A percentile compares a stretch with the other conserved stretches of the same genome.
Evolutionary conservation across 1,284 basidiomycete genomes (phyloP).

Genomic region (Agaricales sp.): DNA sequence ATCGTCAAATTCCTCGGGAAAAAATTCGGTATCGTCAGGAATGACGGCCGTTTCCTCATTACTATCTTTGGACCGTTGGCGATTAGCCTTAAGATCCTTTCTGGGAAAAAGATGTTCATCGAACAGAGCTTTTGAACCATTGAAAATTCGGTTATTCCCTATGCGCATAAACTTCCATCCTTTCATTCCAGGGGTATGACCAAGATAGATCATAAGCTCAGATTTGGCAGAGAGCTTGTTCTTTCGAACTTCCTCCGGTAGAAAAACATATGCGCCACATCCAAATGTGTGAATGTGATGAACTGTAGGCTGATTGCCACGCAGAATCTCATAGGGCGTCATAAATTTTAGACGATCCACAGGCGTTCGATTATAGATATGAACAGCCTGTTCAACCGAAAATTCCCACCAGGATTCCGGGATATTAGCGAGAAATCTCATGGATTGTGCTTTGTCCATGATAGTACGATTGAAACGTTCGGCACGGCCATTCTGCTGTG

Average conservation of each 20-base stretch:
- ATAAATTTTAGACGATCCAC: constrained; percentile 1
- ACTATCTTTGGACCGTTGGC: constrained; percentile 1
- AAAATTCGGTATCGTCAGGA: neutral
- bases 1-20: neutral
- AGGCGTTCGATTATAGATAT: constrained; percentile 18
- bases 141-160: constrained; percentile 9
- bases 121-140: constrained; percentile 13
- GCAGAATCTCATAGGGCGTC: constrained; percentile 8
- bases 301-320: constrained; percentile 12
- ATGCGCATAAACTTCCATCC: constrained; percentile 14
- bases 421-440: constrained; percentile 13
- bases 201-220: constrained; percentile 13
- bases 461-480: constrained; percentile 9
- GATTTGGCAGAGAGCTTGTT: constrained; percentile 12
- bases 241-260: constrained; percentile 6
- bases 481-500: constrained; percentile 11
- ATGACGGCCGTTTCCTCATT: constrained; percentile 6
- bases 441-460: constrained; percentile 12
- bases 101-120: constrained; percentile 14
- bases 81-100: constrained; percentile 2
- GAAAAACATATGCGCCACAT: constrained; percentile 13
- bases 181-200: constrained; percentile 9
- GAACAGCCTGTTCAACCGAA: constrained; percentile 12
- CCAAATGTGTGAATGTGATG: constrained; percentile 14
- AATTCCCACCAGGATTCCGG: constrained; percentile 19